These are phyloP conservation scores for Trichoderma brevicompactum DNA, from an alignment of 2,329 filamentous ascomycete species.

Conservation along the genomic window DNA sequence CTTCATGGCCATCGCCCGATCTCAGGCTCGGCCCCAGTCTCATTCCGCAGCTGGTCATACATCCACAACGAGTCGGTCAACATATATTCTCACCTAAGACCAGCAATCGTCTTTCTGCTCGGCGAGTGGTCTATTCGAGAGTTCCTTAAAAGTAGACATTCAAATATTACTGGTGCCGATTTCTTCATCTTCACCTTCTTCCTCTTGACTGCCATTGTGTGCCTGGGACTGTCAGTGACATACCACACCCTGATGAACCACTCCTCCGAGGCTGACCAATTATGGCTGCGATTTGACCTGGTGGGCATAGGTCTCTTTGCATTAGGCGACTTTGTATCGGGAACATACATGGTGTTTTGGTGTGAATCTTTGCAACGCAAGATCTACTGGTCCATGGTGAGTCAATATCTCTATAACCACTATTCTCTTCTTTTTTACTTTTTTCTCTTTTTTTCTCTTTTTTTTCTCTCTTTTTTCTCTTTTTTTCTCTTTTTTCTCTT, in stretches of 20 bases:
- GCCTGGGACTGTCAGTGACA: constrained; percentile 10
- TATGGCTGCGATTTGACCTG: constrained; percentile 5
- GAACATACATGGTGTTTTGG: constrained; percentile 23
- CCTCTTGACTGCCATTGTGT: constrained; percentile 9
- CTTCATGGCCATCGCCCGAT: constrained; percentile 22
- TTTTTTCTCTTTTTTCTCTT: too few relatives aligned
- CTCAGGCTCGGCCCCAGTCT: constrained; percentile 14
- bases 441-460: too few relatives aligned
- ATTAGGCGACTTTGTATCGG: constrained; percentile 16
- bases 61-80: constrained; percentile 20
- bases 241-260: constrained; percentile 18
- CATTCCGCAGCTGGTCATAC: constrained; percentile 18
- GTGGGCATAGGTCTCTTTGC: constrained; percentile 15
- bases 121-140: constrained; percentile 16
- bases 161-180: neutral
- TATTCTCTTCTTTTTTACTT: too few relatives aligned
- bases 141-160: neutral
- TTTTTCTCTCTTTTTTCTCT: too few relatives aligned
- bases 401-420: too few relatives aligned
- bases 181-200: constrained; percentile 19
- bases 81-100: constrained; percentile 17
- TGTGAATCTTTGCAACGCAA: constrained; percentile 17
- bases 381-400: constrained; percentile 24
- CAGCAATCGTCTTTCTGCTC: constrained; percentile 11
- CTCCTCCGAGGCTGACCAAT: constrained; percentile 5